A percentile compares a stretch with the other conserved stretches of the same genome.
Conservation (phyloP, 2,329 filamentous ascomycete species). For the Nemania diffusa region DNA sequence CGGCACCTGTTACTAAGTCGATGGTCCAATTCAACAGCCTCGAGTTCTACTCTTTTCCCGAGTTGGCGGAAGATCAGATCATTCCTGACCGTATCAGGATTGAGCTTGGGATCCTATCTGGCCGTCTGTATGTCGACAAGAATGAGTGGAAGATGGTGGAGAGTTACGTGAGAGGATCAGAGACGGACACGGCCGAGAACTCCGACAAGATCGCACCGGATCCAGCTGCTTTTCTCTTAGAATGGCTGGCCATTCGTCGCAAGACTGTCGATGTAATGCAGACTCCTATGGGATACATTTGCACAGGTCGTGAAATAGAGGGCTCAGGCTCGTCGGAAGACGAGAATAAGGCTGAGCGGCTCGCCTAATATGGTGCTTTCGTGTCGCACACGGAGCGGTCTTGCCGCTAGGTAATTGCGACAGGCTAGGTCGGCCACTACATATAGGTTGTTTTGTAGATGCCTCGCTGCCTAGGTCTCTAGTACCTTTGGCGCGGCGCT, state of each 20-base stretch:
- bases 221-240: conserved; percentile 60
- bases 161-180: conserved; percentile 13
- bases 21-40: conserved; percentile 70
- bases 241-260: conserved; percentile 66
- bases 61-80: conserved; percentile 51
- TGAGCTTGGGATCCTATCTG: conserved; percentile 70
- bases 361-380: not conserved
- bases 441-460: too few relatives aligned
- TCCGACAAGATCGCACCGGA: conserved; percentile 41
- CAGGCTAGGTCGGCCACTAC: too few relatives aligned
- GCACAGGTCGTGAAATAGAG: conserved; percentile 53
- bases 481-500: too few relatives aligned
- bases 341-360: too few relatives aligned
- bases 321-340: not conserved
- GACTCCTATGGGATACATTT: conserved; percentile 68
- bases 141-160: conserved; percentile 53
- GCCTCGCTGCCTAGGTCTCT: too few relatives aligned
- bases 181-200: not conserved
- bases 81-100: conserved; percentile 64
- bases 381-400: too few relatives aligned
- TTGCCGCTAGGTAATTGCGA: too few relatives aligned
- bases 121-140: conserved; percentile 68
- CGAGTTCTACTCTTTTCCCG: conserved; percentile 63
- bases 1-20: conserved; percentile 67
- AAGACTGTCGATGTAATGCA: conserved; percentile 67